Evolutionary conservation across 2,329 filamentous ascomycete genomes (phyloP).

Genomic region (Penicillium sp.): DNA sequence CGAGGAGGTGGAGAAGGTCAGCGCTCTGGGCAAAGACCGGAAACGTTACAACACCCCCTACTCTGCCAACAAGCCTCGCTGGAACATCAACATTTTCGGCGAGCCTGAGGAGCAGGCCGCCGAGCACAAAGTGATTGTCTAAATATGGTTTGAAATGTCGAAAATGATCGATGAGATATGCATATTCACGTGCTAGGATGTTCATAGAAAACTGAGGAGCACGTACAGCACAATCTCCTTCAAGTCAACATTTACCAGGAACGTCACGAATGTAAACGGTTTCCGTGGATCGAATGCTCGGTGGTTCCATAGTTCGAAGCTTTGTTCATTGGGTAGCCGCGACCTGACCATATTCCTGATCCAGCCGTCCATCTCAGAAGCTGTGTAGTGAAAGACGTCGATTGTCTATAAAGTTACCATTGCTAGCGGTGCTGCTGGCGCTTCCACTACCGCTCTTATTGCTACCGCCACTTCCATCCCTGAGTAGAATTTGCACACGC

Average conservation of each 20-base stretch:
- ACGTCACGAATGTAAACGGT: too few relatives aligned
- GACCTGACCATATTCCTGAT: too few relatives aligned
- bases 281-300: too few relatives aligned
- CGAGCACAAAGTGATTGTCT: constrained; percentile 46
- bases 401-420: not conserved
- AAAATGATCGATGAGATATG: constrained; percentile 18
- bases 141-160: constrained; percentile 9
- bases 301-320: too few relatives aligned
- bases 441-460: too few relatives aligned
- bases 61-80: constrained; percentile 46
- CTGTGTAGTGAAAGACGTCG: too few relatives aligned
- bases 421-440: too few relatives aligned
- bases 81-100: constrained; percentile 55
- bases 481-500: too few relatives aligned
- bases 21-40: constrained; percentile 30
- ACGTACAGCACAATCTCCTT: not conserved
- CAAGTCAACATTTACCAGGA: not conserved
- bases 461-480: too few relatives aligned
- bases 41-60: constrained; percentile 38
- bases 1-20: constrained; percentile 37
- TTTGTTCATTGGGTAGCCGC: too few relatives aligned
- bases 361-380: too few relatives aligned
- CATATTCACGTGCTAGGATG: constrained; percentile 1
- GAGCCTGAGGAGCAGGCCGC: constrained; percentile 52
- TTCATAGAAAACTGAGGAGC: not conserved